phyloP scores from a whole-genome alignment of 148 eudicot genomes.

The Polygonum aviculare region DNA sequence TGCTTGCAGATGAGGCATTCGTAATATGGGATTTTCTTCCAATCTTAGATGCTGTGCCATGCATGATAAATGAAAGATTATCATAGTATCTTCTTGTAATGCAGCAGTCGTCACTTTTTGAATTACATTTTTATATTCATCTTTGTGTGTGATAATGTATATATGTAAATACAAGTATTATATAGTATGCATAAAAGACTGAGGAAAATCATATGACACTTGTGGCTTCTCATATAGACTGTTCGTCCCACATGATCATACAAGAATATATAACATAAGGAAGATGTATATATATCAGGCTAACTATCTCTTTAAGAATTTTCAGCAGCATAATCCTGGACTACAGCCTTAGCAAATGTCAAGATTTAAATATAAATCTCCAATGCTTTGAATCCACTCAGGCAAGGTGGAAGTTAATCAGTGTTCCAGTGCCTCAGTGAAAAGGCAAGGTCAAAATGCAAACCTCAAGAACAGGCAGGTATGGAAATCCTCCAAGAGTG shows the following conservation, averaged over 20 bases:
- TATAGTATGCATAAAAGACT: not conserved
- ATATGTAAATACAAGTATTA: not conserved
- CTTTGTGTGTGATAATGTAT: not conserved
- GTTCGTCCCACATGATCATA: not conserved
- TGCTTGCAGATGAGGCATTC: constrained; percentile 91
- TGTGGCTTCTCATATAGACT: not conserved
- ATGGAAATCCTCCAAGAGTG: constrained; percentile 82
- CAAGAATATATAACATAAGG: not conserved
- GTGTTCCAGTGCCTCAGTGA: not conserved
- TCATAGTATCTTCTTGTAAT: no score
- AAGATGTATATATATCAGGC: not conserved
- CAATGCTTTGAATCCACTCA: not conserved
- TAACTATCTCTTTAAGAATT: not conserved
- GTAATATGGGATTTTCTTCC: constrained; percentile 96
- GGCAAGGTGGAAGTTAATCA: not conserved
- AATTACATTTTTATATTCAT: not conserved
- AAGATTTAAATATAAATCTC: not conserved
- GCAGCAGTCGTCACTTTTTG: not conserved
- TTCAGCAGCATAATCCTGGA: not conserved
- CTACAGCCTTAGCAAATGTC: not conserved
- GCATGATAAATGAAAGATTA: constrained; percentile 10
- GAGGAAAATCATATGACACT: not conserved
- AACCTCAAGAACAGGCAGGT: constrained; percentile 90
- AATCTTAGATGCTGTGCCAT: constrained; percentile 82
- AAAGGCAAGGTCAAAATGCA: constrained; percentile 17